phyloP scores from a whole-genome alignment of 1,139 yeast genomes.

The Scheffersomyces illinoinensis region DNA sequence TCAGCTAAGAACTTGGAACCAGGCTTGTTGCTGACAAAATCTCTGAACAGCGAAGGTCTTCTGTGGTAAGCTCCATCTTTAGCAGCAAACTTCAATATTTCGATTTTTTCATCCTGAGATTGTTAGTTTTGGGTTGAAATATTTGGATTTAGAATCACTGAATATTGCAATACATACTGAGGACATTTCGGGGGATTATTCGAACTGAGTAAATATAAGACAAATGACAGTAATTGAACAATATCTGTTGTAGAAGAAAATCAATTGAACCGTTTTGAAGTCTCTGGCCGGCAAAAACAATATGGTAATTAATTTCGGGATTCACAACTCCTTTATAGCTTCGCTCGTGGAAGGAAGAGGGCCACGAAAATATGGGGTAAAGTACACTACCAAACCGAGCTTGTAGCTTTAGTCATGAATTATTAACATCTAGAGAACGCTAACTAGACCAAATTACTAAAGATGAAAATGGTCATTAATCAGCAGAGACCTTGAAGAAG shows the following conservation, averaged over 20 bases:
- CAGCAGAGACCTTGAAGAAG: neutral
- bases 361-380: neutral
- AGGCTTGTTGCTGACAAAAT: constrained; percentile 57
- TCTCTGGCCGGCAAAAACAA: neutral
- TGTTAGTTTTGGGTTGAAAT: neutral
- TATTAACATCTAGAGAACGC: neutral
- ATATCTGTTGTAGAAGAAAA: neutral
- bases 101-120: constrained; percentile 9
- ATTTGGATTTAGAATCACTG: neutral
- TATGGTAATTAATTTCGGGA: neutral
- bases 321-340: neutral
- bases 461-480: neutral
- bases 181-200: neutral
- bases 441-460: neutral
- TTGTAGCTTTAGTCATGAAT: neutral
- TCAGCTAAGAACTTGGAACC: constrained; percentile 73
- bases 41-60: constrained; percentile 51
- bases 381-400: neutral
- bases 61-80: constrained; percentile 54
- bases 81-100: constrained; percentile 49
- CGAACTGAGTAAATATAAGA: neutral
- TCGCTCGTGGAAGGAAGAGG: neutral
- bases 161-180: neutral
- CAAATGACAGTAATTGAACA: neutral
- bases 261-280: neutral